A percentile compares a stretch with the other conserved stretches of the same genome.
Evolutionary conservation across 495 filamentous ascomycete species (phyloP).

Genomic region (Astrothelium subdiscretum): DNA sequence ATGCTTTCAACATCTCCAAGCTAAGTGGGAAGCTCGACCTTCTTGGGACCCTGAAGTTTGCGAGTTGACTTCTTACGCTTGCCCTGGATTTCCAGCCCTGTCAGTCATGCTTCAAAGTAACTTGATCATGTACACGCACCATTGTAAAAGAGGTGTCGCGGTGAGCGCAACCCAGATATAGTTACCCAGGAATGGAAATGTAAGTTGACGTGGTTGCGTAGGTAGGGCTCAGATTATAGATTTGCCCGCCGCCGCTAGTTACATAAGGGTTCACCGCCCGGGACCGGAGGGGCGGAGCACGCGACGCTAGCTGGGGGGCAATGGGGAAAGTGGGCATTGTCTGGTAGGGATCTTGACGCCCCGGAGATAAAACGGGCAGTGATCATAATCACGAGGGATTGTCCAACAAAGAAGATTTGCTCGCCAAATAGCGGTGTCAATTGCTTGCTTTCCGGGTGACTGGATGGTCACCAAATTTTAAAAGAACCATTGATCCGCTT

Average conservation of each 20-base stretch:
- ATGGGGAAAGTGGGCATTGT: too few species aligned
- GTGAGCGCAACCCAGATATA: too few species aligned
- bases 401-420: not conserved
- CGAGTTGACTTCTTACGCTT: conserved; percentile 92
- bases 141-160: not conserved
- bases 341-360: not conserved
- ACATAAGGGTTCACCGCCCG: too few species aligned
- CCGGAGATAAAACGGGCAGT: not conserved
- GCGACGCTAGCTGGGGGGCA: too few species aligned
- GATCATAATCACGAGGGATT: not conserved
- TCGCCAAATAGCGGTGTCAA: not conserved
- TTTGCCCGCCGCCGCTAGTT: too few species aligned
- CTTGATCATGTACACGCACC: conserved; percentile 1
- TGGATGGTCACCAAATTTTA: too few species aligned
- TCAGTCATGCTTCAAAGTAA: not conserved
- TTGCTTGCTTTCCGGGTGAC: too few species aligned
- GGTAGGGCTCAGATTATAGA: too few species aligned
- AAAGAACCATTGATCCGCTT: too few species aligned
- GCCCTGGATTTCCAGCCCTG: conserved; percentile 33
- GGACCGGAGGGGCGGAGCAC: too few species aligned
- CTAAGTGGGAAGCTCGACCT: conserved; percentile 37
- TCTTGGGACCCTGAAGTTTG: conserved; percentile 73
- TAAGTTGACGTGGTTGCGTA: too few species aligned
- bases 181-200: too few species aligned
- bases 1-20: not conserved